Percentiles rank a stretch among this genome's conserved stretches.
Conservation (phyloP, 306 rosid species). For the Cicer bijugum region DNA sequence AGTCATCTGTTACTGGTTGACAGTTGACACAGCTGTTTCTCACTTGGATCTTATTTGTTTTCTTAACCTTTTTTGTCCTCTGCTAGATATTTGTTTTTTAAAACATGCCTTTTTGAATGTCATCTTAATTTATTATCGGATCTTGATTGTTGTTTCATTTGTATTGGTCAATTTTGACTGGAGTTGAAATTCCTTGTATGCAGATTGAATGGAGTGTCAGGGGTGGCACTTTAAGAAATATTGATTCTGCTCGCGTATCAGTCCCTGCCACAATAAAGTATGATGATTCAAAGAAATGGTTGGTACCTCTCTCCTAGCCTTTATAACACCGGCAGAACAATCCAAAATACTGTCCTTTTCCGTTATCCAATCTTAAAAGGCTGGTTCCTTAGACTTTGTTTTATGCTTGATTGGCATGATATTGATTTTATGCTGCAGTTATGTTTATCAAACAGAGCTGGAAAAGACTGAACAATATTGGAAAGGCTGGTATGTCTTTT, state of each 20-base stretch:
- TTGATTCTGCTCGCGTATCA: slow-evolving; percentile 92
- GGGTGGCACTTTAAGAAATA: slow-evolving; percentile 82
- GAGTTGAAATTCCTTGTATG: slow-evolving; percentile 43
- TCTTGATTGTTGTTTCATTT: slow-evolving; percentile 37
- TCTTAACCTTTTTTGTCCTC: slow-evolving; percentile 16
- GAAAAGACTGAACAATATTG: slow-evolving; percentile 94
- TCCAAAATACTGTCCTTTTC: slow-evolving; percentile 32
- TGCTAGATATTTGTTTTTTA: slow-evolving; percentile 9
- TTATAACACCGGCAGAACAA: not conserved
- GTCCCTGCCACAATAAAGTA: slow-evolving; percentile 80
- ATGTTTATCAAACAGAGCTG: slow-evolving; percentile 69
- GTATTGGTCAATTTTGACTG: slow-evolving; percentile 29
- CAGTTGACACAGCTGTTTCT: slow-evolving; percentile 27
- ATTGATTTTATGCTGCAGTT: slow-evolving; percentile 72
- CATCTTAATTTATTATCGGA: slow-evolving; percentile 36
- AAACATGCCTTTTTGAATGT: slow-evolving; percentile 21
- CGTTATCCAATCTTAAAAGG: slow-evolving; percentile 36
- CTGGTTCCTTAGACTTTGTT: slow-evolving; percentile 12
- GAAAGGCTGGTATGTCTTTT: slow-evolving; percentile 81
- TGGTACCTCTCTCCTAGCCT: slow-evolving; percentile 41
- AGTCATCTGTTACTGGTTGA: not conserved
- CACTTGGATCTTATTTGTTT: slow-evolving; percentile 35
- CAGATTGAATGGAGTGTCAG: slow-evolving; percentile 91
- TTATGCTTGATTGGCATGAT: slow-evolving; percentile 31
- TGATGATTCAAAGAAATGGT: slow-evolving; percentile 92